phyloP scores from a whole-genome alignment of 371 early-diverging fungal species.

The Zopfochytrium polystomum region DNA sequence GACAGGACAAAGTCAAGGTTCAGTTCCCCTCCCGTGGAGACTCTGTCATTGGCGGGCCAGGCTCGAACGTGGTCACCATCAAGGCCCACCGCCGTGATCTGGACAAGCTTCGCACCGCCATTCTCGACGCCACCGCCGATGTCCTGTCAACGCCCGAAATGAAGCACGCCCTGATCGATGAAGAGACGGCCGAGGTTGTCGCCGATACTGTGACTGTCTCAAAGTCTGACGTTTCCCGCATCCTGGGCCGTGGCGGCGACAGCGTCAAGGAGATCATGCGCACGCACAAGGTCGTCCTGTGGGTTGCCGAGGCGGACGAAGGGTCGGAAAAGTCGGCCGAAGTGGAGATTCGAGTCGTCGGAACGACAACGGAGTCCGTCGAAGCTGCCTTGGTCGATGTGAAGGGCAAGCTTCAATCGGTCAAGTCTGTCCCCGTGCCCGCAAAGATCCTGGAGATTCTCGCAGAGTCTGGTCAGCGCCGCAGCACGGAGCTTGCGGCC shows the following conservation, averaged over 20 bases:
- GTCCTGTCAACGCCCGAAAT: conserved; percentile 18
- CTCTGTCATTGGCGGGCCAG: conserved; percentile 26
- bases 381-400: background rate
- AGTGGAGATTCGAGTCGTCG: conserved; percentile 29
- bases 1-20: conserved; percentile 50
- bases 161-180: conserved; percentile 18
- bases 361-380: conserved; percentile 18
- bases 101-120: conserved; percentile 17
- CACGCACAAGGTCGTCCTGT: conserved; percentile 30
- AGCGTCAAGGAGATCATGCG: conserved; percentile 37
- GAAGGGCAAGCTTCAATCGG: conserved; percentile 31
- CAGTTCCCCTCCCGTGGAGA: conserved; percentile 44
- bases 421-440: conserved; percentile 34
- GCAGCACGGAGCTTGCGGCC: conserved; percentile 24
- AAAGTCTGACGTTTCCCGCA: conserved; percentile 30
- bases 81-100: conserved; percentile 25
- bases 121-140: conserved; percentile 24
- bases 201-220: conserved; percentile 24
- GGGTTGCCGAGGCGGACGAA: conserved; percentile 21
- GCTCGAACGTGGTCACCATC: conserved; percentile 19
- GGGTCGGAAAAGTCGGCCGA: conserved; percentile 17
- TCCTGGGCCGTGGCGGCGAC: conserved; percentile 31
- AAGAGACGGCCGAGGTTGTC: conserved; percentile 9
- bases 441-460: conserved; percentile 29
- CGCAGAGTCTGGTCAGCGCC: conserved; percentile 17